Conservation (phyloP, 2,329 filamentous ascomycete species). For the Cryphonectria nitschkei region DNA sequence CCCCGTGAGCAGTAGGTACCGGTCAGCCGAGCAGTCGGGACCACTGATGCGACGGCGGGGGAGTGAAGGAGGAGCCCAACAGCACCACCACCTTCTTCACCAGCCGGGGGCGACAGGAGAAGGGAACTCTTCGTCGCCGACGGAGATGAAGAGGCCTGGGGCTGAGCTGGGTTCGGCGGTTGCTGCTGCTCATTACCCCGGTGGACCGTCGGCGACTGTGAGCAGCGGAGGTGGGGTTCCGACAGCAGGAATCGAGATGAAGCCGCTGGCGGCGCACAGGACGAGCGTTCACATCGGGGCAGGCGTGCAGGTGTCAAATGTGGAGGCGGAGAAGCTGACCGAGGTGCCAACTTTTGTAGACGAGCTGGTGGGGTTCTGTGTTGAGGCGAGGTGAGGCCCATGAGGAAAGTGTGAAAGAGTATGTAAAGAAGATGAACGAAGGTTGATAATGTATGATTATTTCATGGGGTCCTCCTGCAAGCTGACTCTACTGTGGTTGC, state of each 20-base stretch:
- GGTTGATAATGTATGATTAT: not conserved
- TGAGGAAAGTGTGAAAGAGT: not conserved
- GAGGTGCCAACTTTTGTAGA: slow-evolving; percentile 49
- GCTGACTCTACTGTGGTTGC: no score
- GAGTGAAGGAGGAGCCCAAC: slow-evolving; percentile 11
- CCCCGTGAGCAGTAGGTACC: slow-evolving; percentile 27
- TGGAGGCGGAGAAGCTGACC: slow-evolving; percentile 41
- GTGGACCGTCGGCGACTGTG: slow-evolving; percentile 6
- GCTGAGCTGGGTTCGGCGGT: no score
- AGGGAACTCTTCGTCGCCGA: not conserved
- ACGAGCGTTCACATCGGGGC: slow-evolving; percentile 33
- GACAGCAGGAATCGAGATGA: slow-evolving; percentile 35
- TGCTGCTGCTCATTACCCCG: slow-evolving; percentile 1
- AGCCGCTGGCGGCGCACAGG: slow-evolving; percentile 31
- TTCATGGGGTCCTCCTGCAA: not conserved
- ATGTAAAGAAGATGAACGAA: not conserved
- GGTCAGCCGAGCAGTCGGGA: slow-evolving; percentile 18
- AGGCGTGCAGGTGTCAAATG: slow-evolving; percentile 36
- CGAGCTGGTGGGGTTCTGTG: slow-evolving; percentile 43
- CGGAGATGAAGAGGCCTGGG: slow-evolving; percentile 11
- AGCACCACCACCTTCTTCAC: not conserved
- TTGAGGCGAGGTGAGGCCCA: slow-evolving; percentile 23
- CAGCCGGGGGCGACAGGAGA: not conserved
- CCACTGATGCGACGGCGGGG: slow-evolving; percentile 22
- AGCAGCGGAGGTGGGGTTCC: slow-evolving; percentile 24